Evolutionary conservation across 1,139 yeast genomes (phyloP).

Genomic region (Neolecta irregularis): DNA sequence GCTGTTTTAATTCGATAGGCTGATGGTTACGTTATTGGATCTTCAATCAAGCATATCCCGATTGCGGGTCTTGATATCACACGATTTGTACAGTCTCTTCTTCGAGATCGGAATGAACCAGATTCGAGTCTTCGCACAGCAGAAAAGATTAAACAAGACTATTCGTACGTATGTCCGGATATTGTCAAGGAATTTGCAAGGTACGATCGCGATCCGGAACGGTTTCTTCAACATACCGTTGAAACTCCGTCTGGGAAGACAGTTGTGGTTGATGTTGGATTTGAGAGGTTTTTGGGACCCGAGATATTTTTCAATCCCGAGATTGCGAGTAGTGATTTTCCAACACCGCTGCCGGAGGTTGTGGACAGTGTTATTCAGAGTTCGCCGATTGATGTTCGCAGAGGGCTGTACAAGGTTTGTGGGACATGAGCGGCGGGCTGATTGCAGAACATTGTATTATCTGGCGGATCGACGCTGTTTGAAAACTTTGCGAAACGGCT

Average conservation of each 20-base stretch:
- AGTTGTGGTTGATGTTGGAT: constrained; percentile 77
- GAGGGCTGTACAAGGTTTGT: constrained; percentile 53
- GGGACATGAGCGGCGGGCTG: neutral
- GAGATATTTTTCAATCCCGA: constrained; percentile 98
- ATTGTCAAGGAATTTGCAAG: constrained; percentile 91
- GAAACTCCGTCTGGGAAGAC: constrained; percentile 59
- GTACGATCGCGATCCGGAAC: constrained; percentile 85
- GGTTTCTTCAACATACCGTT: constrained; percentile 83
- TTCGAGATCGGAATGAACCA: constrained; percentile 91
- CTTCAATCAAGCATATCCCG: constrained; percentile 93
- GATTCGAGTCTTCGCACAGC: constrained; percentile 93
- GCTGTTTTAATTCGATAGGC: constrained; percentile 30
- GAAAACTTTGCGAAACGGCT: constrained; percentile 94
- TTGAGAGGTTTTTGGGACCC: constrained; percentile 94
- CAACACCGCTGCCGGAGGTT: constrained; percentile 87
- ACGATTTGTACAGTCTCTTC: constrained; percentile 72
- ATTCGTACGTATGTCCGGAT: constrained; percentile 94
- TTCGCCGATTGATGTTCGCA: constrained; percentile 94
- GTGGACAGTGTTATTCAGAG: constrained; percentile 92
- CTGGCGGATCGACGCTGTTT: constrained; percentile 98
- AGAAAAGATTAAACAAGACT: constrained; percentile 87
- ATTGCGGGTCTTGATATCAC: constrained; percentile 98
- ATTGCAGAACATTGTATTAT: constrained; percentile 63
- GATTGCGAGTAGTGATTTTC: constrained; percentile 83
- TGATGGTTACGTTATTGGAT: constrained; percentile 95